Conservation (phyloP, 169 alveolate genomes). For the Neospora caninum region DNA sequence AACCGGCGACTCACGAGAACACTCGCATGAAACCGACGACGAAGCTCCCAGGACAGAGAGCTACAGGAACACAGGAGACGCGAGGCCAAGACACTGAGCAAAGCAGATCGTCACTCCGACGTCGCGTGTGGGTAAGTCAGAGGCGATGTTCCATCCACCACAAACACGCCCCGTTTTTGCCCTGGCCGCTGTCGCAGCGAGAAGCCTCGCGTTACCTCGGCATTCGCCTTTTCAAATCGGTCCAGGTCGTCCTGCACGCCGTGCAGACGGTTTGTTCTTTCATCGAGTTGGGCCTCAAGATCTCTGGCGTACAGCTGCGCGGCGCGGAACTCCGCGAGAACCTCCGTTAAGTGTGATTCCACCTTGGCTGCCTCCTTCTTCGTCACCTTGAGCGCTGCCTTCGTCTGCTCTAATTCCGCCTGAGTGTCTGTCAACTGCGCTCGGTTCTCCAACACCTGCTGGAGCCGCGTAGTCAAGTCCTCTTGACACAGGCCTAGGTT, state of each 20-base stretch:
- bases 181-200: no score
- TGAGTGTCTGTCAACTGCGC: not conserved
- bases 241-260: constrained; percentile 9
- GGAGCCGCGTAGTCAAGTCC: constrained; percentile 8
- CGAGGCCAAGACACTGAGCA: no score
- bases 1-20: no score
- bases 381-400: not conserved
- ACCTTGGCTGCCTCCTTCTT: not conserved
- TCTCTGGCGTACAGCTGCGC: not conserved
- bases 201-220: not conserved
- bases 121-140: no score
- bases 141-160: no score
- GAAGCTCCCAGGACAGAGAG: no score
- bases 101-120: no score
- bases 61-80: no score
- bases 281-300: not conserved
- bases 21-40: no score
- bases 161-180: no score
- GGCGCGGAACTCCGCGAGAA: not conserved
- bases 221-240: constrained; percentile 8
- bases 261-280: not conserved
- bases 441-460: constrained; percentile 15
- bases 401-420: not conserved
- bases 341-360: not conserved
- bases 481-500: not conserved